phyloP scores from a whole-genome alignment of 1,284 basidiomycete species.

The Trichosporon asahii region DNA sequence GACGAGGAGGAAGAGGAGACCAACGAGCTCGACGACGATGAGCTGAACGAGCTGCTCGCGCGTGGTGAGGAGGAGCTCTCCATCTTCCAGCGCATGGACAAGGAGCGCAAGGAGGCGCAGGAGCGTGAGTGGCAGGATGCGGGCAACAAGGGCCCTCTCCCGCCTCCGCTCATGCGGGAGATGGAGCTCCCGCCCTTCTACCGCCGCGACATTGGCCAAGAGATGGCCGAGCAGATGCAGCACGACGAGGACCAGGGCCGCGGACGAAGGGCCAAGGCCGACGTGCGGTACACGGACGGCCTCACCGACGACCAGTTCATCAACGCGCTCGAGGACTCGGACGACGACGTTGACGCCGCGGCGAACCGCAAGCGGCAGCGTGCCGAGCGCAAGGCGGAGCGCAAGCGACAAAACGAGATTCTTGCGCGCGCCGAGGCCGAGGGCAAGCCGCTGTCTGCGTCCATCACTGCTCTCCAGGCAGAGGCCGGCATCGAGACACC shows the following conservation, averaged over 20 bases:
- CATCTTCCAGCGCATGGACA: conserved; percentile 82
- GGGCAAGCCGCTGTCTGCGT: conserved; percentile 40
- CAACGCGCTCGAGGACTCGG: conserved; percentile 78
- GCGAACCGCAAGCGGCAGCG: conserved; percentile 41
- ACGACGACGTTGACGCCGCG: conserved; percentile 66
- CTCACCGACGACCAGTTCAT: conserved; percentile 92
- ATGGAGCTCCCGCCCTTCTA: conserved; percentile 93
- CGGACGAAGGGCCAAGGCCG: conserved; percentile 75
- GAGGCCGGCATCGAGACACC: conserved; percentile 24
- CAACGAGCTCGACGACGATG: conserved; percentile 94
- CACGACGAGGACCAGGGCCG: conserved; percentile 70
- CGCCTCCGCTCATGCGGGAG: conserved; percentile 75
- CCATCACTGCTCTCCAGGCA: conserved; percentile 29
- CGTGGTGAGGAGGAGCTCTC: conserved; percentile 75
- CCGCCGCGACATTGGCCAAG: conserved; percentile 58
- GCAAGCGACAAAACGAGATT: conserved; percentile 42
- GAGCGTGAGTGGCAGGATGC: conserved; percentile 67
- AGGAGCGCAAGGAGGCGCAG: conserved; percentile 70
- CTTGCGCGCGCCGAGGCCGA: conserved; percentile 43
- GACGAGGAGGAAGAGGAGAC: conserved; percentile 90
- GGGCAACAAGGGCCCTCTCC: conserved; percentile 76
- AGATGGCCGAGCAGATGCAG: conserved; percentile 49
- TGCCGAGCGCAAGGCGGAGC: conserved; percentile 37
- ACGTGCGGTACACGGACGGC: conserved; percentile 92
- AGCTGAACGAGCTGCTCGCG: conserved; percentile 90